Evolutionary conservation across 2,329 filamentous ascomycete species (phyloP).

Genomic region (Thielaviopsis euricoi): DNA sequence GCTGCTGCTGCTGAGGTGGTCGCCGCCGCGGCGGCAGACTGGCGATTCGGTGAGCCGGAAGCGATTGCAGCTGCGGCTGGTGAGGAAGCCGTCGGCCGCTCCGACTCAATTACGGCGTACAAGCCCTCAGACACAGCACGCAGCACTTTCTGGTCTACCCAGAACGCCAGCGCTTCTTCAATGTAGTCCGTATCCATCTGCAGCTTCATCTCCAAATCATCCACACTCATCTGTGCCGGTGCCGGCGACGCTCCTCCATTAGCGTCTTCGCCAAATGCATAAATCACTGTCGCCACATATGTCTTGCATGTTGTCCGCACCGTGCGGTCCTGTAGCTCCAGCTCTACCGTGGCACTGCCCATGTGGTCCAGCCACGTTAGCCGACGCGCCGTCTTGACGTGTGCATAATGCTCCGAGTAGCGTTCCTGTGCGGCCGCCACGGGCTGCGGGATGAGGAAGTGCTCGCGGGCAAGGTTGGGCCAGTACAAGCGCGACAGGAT

Average conservation of each 20-base stretch:
- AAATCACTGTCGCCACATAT: slow-evolving; percentile 77
- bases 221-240: slow-evolving; percentile 20
- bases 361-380: slow-evolving; percentile 77
- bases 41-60: neutral
- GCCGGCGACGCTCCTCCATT: slow-evolving; percentile 19
- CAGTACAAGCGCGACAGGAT: slow-evolving; percentile 89
- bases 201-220: slow-evolving; percentile 39
- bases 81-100: slow-evolving; percentile 20
- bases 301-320: slow-evolving; percentile 58
- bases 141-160: slow-evolving; percentile 53
- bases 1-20: slow-evolving; percentile 13
- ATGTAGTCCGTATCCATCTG: slow-evolving; percentile 63
- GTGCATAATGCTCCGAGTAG: slow-evolving; percentile 63
- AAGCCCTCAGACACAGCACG: slow-evolving; percentile 35
- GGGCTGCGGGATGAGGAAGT: slow-evolving; percentile 44
- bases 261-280: slow-evolving; percentile 43
- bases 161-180: slow-evolving; percentile 50
- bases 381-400: slow-evolving; percentile 67
- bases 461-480: slow-evolving; percentile 56
- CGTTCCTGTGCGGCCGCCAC: slow-evolving; percentile 45
- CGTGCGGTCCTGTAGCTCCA: slow-evolving; percentile 68
- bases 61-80: neutral
- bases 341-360: slow-evolving; percentile 62
- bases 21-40: too few relatives aligned
- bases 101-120: slow-evolving; percentile 52